Evolutionary conservation across 2,329 filamentous ascomycete species (phyloP), one percentile per base, ranked within the genome.

Genomic region (Aspergillus sp.): DNA sequence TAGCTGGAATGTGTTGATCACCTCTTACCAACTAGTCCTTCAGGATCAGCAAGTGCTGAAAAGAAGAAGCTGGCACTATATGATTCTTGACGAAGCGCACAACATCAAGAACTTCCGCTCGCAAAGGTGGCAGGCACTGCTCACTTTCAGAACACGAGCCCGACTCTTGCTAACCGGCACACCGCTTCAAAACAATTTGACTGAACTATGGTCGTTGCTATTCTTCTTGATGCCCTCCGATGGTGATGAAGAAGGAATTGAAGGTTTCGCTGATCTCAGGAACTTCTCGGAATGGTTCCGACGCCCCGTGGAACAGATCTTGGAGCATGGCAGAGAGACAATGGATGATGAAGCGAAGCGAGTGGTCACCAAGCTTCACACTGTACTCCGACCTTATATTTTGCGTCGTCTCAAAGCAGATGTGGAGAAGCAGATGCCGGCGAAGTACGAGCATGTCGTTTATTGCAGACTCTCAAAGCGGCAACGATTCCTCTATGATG

Each of bases 71-170:
- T 99, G 96, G 96, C 93, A 98, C 73, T 99, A 98, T 76, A 92
- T 99, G 86, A 93, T 99, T 65, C 85, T 99, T 1, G 95, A 99
- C 69, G 95, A 99, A 79, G 95, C 96, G 0, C 95, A 99, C 80
- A 98, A 99, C 78, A 99, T 99, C 83, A 98, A 99, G 73, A 99
- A 99, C 77, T 99, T 98, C 82, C 93, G 96, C 71, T 97, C 94
- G 1, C 93, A 97, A 75, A 85, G 94, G 65, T 99, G 95, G 93
- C 95, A 98, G 75, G 94, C 92, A 0, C 85, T 99, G 65, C 86
- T 99, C 21, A 95, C 91, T 0, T 96, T 99, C 79, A 94, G 96
- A 69, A 98, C 95, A 0, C 88, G 90, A 64, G 89, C 93, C 28
- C 87, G 95, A 36, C 85, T 99, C 10, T 80, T 99, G 0, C 83